Conservation (phyloP, 1,284 basidiomycete genomes). For the Malassezia pachydermatis region DNA sequence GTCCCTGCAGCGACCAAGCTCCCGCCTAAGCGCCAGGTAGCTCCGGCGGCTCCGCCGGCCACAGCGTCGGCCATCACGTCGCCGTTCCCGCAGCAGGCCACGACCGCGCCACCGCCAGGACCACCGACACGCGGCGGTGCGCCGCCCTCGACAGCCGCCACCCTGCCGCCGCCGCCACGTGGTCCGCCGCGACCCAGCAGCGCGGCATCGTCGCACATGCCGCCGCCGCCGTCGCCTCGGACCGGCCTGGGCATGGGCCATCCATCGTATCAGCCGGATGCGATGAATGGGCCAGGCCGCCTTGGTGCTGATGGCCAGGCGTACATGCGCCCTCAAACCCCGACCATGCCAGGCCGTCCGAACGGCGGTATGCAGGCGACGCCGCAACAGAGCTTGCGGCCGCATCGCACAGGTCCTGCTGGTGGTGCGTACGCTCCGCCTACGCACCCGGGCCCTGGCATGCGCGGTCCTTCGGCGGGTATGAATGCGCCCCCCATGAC, state of each 20-base stretch:
- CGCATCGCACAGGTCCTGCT: conserved; percentile 13
- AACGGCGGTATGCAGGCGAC: neutral
- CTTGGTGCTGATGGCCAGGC: neutral
- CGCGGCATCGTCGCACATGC: neutral
- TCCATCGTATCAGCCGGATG: conserved; percentile 10
- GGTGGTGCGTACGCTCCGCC: neutral
- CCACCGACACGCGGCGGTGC: no score
- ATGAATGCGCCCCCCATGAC: conserved; percentile 6
- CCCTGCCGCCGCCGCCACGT: conserved; percentile 30
- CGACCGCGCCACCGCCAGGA: conserved; percentile 23
- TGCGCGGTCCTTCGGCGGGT: conserved; percentile 4
- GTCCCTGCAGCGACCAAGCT: conserved; percentile 53
- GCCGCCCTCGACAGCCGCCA: conserved; percentile 9
- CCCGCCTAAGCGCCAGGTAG: conserved; percentile 43
- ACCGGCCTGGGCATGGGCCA: conserved; percentile 8
- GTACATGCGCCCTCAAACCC: conserved; percentile 13
- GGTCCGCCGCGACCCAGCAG: conserved; percentile 4
- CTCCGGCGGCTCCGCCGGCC: conserved; percentile 26
- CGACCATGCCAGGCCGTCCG: conserved; percentile 9
- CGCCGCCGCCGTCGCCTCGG: conserved; percentile 5
- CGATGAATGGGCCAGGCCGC: conserved; percentile 2
- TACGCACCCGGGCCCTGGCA: neutral
- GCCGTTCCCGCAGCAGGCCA: conserved; percentile 68
- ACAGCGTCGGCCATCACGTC: conserved; percentile 57
- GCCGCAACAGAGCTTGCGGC: conserved; percentile 2